Evolutionary conservation across 768 basidiomycete species (phyloP).

Genomic region (Psilocybe subaeruginosa): DNA sequence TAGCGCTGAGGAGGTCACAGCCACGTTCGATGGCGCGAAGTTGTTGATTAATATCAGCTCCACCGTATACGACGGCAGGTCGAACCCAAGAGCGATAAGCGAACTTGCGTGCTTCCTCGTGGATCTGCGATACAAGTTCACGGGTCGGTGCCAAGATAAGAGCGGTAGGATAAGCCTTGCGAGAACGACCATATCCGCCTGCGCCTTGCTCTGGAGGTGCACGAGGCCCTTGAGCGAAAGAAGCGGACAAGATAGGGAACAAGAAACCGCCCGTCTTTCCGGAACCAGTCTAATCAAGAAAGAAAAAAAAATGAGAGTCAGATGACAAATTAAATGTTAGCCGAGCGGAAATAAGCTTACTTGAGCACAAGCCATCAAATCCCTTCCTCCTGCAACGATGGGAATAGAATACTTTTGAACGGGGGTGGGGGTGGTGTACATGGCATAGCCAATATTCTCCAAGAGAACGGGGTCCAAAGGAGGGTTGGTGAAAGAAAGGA

Average conservation of each 20-base stretch:
- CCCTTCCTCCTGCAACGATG: constrained; percentile 88
- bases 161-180: constrained; percentile 97
- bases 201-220: constrained; percentile 60
- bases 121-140: constrained; percentile 98
- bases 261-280: constrained; percentile 99
- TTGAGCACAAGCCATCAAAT: constrained; percentile 96
- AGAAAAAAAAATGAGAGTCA: constrained; percentile 20
- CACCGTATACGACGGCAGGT: constrained; percentile 98
- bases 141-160: constrained; percentile 97
- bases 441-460: constrained; percentile 92
- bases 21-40: constrained; percentile 94
- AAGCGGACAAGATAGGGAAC: constrained; percentile 96
- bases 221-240: constrained; percentile 82
- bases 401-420: constrained; percentile 99
- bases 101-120: constrained; percentile 99
- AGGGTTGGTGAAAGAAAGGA: constrained; percentile 82
- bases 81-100: constrained; percentile 99
- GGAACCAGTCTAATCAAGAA: constrained; percentile 84
- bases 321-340: constrained; percentile 15
- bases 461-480: constrained; percentile 92
- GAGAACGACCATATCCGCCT: constrained; percentile 62
- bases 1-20: constrained; percentile 95
- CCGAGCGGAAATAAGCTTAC: constrained; percentile 39
- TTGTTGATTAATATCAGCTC: constrained; percentile 97
- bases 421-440: constrained; percentile 94